phyloP scores from a whole-genome alignment of 164 flowering plant genomes.

The Vitis vinifera region DNA sequence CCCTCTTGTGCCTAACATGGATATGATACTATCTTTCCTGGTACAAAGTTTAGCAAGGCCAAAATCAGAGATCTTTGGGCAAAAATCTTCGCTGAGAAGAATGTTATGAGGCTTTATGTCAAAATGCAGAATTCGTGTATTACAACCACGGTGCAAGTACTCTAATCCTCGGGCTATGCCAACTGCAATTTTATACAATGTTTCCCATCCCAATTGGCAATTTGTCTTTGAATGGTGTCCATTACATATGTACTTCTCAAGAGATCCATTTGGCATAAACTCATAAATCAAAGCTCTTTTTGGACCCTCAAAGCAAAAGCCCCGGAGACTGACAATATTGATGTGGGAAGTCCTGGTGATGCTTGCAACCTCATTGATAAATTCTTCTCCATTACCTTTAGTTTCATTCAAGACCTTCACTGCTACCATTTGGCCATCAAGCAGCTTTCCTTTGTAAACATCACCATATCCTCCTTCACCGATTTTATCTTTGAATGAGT shows the following conservation, averaged over 20 bases:
- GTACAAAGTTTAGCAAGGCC: constrained; percentile 38
- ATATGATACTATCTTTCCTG: constrained; percentile 28
- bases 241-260: constrained; percentile 38
- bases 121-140: constrained; percentile 38
- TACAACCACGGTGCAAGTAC: constrained; percentile 51
- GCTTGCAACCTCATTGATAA: constrained; percentile 36
- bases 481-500: constrained; percentile 31
- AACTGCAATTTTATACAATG: constrained; percentile 24
- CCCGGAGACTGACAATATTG: constrained; percentile 35
- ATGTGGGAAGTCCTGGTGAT: constrained; percentile 39
- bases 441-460: constrained; percentile 46
- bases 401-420: constrained; percentile 35
- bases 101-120: constrained; percentile 53
- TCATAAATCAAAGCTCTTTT: constrained; percentile 44
- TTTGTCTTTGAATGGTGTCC: not conserved
- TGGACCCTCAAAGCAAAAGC: constrained; percentile 34
- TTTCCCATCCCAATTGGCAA: constrained; percentile 27
- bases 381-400: constrained; percentile 32
- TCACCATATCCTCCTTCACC: constrained; percentile 52
- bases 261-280: constrained; percentile 44
- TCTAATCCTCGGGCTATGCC: constrained; percentile 47
- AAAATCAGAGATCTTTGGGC: constrained; percentile 47
- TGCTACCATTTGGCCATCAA: constrained; percentile 33
- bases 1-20: constrained; percentile 38
- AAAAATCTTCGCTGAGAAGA: constrained; percentile 33